Evolutionary conservation across 2,329 filamentous ascomycete genomes (phyloP).

Genomic region (Penicillium sp.): DNA sequence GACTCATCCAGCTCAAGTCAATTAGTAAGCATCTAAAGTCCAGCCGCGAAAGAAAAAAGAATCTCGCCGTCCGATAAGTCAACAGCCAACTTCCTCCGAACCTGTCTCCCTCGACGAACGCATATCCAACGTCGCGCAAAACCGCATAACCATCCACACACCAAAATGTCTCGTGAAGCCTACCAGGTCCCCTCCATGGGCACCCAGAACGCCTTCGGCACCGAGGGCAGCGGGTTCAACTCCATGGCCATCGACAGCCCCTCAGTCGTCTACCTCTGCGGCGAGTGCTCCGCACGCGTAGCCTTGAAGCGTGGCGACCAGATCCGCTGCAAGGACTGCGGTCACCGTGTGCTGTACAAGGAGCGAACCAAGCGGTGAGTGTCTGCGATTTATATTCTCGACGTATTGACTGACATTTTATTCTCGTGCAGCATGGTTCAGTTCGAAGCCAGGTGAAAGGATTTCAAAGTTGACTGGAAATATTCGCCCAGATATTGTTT

Average conservation of each 20-base stretch:
- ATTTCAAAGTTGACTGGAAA: not conserved
- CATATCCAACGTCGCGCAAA: too few species aligned
- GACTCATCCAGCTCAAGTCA: not conserved
- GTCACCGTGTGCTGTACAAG: slow-evolving; percentile 94
- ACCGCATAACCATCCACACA: not conserved
- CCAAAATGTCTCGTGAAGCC: slow-evolving; percentile 64
- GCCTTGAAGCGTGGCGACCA: slow-evolving; percentile 71
- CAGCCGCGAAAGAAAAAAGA: slow-evolving; percentile 13
- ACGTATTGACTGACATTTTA: slow-evolving; percentile 11
- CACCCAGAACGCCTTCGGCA: slow-evolving; percentile 40
- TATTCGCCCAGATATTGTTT: not conserved
- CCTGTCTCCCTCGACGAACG: not conserved
- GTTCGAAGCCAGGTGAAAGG: slow-evolving; percentile 78
- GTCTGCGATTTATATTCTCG: slow-evolving; percentile 2
- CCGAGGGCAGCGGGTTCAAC: slow-evolving; percentile 31
- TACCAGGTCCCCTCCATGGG: slow-evolving; percentile 66
- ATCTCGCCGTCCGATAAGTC: slow-evolving; percentile 5
- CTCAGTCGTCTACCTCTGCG: slow-evolving; percentile 68
- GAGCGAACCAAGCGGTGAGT: slow-evolving; percentile 90
- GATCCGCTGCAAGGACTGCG: slow-evolving; percentile 87
- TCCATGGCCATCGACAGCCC: slow-evolving; percentile 49
- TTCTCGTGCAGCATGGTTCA: slow-evolving; percentile 77
- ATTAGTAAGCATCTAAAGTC: not conserved
- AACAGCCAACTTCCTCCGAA: not conserved
- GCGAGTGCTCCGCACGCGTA: slow-evolving; percentile 77